Conservation (phyloP, 2,329 filamentous ascomycete genomes). For the Colletotrichum gloeosporioides region DNA sequence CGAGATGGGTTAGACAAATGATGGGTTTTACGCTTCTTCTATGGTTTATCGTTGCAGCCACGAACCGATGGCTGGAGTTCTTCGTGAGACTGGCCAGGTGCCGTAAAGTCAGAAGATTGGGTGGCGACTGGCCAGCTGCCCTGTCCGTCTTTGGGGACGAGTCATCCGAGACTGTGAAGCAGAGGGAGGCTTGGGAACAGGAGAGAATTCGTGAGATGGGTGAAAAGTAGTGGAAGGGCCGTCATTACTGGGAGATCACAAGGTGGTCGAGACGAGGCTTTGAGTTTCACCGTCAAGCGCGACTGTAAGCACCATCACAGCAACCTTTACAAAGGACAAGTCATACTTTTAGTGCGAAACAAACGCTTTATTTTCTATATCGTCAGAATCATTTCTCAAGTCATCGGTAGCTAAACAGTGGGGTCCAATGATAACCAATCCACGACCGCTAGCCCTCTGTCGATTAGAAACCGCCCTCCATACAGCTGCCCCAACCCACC, state of each 20-base stretch:
- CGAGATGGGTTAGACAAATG: neutral
- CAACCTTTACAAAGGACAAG: neutral
- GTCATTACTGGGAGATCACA: neutral
- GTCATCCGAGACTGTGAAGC: neutral
- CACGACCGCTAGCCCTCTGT: constrained; percentile 6
- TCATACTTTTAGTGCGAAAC: neutral
- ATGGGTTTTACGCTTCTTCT: neutral
- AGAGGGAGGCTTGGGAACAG: neutral
- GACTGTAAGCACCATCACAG: neutral
- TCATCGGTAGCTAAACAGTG: constrained; percentile 8
- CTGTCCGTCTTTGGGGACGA: neutral
- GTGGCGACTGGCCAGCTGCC: neutral
- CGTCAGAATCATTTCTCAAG: constrained; percentile 21
- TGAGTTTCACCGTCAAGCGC: neutral
- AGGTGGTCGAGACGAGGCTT: neutral
- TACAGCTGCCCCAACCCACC: constrained; percentile 4
- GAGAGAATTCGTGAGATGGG: neutral
- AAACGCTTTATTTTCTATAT: constrained; percentile 21
- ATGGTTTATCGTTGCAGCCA: neutral
- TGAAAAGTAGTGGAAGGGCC: neutral
- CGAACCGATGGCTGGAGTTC: neutral
- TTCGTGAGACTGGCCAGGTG: neutral
- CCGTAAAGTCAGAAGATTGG: neutral
- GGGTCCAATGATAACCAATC: neutral
- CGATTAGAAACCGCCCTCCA: constrained; percentile 4